Conservation (phyloP, 306 rosid species). For the Malus orientalis region DNA sequence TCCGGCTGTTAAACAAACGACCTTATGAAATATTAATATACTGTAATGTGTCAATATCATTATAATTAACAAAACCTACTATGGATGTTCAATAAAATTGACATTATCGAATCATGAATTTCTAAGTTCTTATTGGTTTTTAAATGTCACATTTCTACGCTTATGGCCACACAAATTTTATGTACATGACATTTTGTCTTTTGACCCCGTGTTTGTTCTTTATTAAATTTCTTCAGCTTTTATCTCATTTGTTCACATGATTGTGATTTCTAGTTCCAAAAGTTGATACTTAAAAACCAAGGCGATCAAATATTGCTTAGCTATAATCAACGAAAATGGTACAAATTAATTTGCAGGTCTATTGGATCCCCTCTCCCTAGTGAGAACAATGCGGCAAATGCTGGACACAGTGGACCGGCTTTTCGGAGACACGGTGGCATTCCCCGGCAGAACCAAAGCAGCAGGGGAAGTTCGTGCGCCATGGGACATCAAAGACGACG, state of each 20-base stretch:
- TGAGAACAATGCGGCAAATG: slow-evolving; percentile 78
- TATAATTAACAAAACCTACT: too few relatives aligned
- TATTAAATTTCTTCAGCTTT: not conserved
- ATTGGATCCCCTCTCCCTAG: slow-evolving; percentile 64
- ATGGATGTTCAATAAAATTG: too few relatives aligned
- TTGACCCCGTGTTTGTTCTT: too few relatives aligned
- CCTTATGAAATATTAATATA: too few relatives aligned
- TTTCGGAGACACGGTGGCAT: slow-evolving; percentile 40
- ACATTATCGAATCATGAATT: too few relatives aligned
- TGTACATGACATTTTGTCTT: too few relatives aligned
- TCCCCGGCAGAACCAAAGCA: slow-evolving; percentile 37
- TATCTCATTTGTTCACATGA: not conserved
- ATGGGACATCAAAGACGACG: slow-evolving; percentile 69
- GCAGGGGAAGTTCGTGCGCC: slow-evolving; percentile 47
- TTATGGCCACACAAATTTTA: fast-evolving
- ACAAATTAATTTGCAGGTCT: slow-evolving; percentile 26
- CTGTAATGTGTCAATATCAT: too few relatives aligned
- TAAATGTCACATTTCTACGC: too few relatives aligned
- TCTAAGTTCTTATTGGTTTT: too few relatives aligned
- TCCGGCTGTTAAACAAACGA: too few relatives aligned
- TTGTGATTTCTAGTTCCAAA: too few relatives aligned
- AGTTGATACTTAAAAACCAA: not conserved
- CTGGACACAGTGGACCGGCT: slow-evolving; percentile 62
- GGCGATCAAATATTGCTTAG: not conserved
- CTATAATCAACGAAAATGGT: not conserved